Evolutionary conservation across 78 protist species (phyloP), one percentile per base, ranked within the genome.

Genomic region (Capsaspora owczarzaki): DNA sequence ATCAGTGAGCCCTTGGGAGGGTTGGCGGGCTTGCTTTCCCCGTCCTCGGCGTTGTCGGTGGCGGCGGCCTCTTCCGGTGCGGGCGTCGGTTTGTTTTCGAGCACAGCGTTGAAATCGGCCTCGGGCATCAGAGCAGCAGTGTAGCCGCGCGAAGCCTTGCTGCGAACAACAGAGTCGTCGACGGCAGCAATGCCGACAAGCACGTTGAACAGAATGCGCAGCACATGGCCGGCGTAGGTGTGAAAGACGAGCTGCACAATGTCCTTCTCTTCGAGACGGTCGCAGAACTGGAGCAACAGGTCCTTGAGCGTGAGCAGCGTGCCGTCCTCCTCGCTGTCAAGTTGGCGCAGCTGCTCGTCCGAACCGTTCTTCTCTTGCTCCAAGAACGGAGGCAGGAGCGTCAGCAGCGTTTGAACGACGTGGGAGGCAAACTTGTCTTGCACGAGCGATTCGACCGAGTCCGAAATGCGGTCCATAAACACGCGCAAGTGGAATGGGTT

Each of bases 331-430:
- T 6, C 1, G 31, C 61, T 25, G 0, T 19, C 47, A 29, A 19
- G 38, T 33, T 75, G 61, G 14, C 61, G 5, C 61, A 42, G n/a
- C 23, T 33, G n/a, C 51, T n/a, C n/a, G n/a, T n/a, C n/a, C n/a
- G n/a, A n/a, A n/a, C n/a, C n/a, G n/a, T n/a, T n/a, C 77, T 33
- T 14, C 47, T 75, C 60, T 5, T 49, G 29, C 37, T 35, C 60
- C 25, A 75, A 10, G 0, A 75, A 20, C 23, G 60, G 43, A 29
- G 79, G 79, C 60, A 43, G 1, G 60, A 75, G 79, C 29, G 41
- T 42, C 56, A 75, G 61, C 14, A 75, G 8, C 35, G 79, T 75
- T 35, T 75, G 79, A 43, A 75, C 6, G 40, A 75, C 79, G 56
- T 75, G 79, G 0, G 40, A 25, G n/a, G 79, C 79, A 43, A 42